Percentiles rank a stretch among this genome's conserved stretches.
Conservation (phyloP, 441 rosid species). For the Gossypium davidsonii region DNA sequence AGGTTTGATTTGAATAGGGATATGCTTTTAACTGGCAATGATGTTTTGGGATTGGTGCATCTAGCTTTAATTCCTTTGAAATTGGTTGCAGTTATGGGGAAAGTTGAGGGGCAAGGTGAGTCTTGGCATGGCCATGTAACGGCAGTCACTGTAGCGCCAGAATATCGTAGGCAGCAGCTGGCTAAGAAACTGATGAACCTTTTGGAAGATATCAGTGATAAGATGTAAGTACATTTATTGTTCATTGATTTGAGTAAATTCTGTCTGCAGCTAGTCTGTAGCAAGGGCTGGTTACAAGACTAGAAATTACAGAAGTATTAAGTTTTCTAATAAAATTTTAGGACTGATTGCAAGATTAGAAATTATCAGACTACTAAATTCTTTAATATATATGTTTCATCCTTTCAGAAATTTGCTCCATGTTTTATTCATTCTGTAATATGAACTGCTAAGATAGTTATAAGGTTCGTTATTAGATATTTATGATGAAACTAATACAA, state of each 20-base stretch:
- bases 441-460: neutral
- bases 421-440: neutral
- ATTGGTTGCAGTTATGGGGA: conserved; percentile 72
- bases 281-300: neutral
- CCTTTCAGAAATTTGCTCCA: neutral
- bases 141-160: conserved; percentile 84
- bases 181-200: conserved; percentile 82
- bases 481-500: neutral
- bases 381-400: neutral
- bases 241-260: neutral
- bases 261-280: neutral
- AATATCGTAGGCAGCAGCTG: conserved; percentile 38
- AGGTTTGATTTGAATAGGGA: neutral
- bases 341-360: neutral
- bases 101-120: conserved; percentile 76
- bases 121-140: conserved; percentile 87
- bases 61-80: conserved; percentile 6
- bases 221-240: conserved; percentile 44
- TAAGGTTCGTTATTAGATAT: neutral
- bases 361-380: neutral
- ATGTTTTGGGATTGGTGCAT: neutral
- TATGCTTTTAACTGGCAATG: neutral
- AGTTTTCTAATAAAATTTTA: neutral
- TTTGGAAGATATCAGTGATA: conserved; percentile 83
- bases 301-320: neutral